Percentiles rank a stretch among this genome's conserved stretches.
Evolutionary conservation across 2,329 filamentous ascomycete species (phyloP).

Genomic region (Alternaria sp.): DNA sequence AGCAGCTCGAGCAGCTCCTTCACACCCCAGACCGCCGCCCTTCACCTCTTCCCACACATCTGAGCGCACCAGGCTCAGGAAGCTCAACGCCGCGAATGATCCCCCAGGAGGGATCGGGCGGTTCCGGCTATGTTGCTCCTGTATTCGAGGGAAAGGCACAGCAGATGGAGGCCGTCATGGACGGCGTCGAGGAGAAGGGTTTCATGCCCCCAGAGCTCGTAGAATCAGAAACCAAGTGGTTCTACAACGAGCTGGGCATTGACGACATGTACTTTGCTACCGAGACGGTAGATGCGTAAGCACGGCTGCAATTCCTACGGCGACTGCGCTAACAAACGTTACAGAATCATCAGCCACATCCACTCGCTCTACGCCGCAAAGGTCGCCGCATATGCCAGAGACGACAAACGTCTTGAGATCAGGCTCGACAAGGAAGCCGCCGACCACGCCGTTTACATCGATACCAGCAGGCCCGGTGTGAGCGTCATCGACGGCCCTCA

Average conservation of each 20-base stretch:
- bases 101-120: constrained; percentile 80
- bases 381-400: constrained; percentile 88
- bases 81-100: constrained; percentile 71
- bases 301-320: neutral
- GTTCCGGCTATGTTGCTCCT: constrained; percentile 89
- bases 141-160: constrained; percentile 91
- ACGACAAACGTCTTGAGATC: constrained; percentile 94
- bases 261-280: constrained; percentile 98
- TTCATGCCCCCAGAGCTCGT: constrained; percentile 88
- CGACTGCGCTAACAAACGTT: constrained; percentile 20
- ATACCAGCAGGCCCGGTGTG: constrained; percentile 90
- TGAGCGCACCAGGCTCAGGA: constrained; percentile 71
- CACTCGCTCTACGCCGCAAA: constrained; percentile 97
- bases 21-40: constrained; percentile 69
- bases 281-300: constrained; percentile 76
- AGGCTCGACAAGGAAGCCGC: constrained; percentile 92
- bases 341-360: constrained; percentile 84
- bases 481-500: constrained; percentile 79
- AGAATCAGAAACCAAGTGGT: constrained; percentile 89
- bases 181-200: constrained; percentile 76
- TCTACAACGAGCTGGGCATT: constrained; percentile 97
- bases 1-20: constrained; percentile 64
- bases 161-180: constrained; percentile 88
- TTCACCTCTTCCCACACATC: constrained; percentile 87
- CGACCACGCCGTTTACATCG: constrained; percentile 98